Evolutionary conservation across 768 basidiomycete genomes (phyloP).

Genomic region (Polyporus arcularius): DNA sequence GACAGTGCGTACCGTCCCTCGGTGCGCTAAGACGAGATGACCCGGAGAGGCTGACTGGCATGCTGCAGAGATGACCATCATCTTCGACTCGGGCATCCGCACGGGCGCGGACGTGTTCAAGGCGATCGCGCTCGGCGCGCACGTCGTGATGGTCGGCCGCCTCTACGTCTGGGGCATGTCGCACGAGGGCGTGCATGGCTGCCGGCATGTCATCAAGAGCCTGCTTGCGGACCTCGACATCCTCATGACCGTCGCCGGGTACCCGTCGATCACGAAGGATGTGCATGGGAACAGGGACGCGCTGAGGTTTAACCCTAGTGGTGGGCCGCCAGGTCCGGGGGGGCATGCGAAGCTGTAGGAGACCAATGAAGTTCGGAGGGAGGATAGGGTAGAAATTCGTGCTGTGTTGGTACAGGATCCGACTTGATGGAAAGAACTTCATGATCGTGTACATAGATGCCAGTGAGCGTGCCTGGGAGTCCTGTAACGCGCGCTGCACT

Average conservation of each 20-base stretch:
- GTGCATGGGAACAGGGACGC: slow-evolving; percentile 35
- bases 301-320: slow-evolving; percentile 36
- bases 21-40: not conserved
- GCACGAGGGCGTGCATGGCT: slow-evolving; percentile 52
- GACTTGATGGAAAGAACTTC: too few relatives aligned
- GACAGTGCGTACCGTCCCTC: slow-evolving; percentile 37
- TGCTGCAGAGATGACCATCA: slow-evolving; percentile 45
- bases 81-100: slow-evolving; percentile 57
- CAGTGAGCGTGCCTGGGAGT: too few relatives aligned
- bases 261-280: slow-evolving; percentile 35
- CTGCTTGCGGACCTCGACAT: slow-evolving; percentile 50
- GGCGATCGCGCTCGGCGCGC: slow-evolving; percentile 56
- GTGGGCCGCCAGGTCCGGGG: slow-evolving; percentile 28
- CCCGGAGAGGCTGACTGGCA: not conserved
- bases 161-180: slow-evolving; percentile 54
- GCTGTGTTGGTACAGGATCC: too few relatives aligned
- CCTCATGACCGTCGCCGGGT: slow-evolving; percentile 45
- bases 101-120: slow-evolving; percentile 57
- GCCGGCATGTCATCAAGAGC: slow-evolving; percentile 54
- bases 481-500: too few relatives aligned
- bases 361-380: too few relatives aligned
- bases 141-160: slow-evolving; percentile 52
- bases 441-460: too few relatives aligned
- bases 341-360: slow-evolving; percentile 36
- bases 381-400: too few relatives aligned